phyloP scores from a whole-genome alignment of 805 yeast species.

The fission yeast (Schizosaccharomyces pombe) region DNA sequence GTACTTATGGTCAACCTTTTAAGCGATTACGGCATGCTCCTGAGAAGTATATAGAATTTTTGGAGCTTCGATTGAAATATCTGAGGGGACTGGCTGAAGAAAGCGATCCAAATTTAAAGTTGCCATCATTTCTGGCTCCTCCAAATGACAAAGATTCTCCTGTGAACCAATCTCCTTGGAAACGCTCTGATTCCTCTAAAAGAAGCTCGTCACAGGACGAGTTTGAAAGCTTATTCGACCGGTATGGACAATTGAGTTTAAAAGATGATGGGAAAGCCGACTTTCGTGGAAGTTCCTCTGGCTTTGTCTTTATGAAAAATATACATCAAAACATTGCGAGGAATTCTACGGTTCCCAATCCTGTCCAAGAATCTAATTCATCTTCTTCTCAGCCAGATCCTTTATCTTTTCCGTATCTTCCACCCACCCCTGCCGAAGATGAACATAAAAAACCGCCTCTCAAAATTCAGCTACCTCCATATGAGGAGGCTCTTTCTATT shows the following conservation, averaged over 20 bases:
- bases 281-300: not conserved
- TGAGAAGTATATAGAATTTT: not conserved
- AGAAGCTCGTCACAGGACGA: not conserved
- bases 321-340: not conserved
- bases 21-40: conserved; percentile 19
- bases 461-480: not conserved
- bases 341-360: not conserved
- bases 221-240: not conserved
- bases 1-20: conserved; percentile 59
- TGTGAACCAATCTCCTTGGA: not conserved
- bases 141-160: not conserved
- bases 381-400: not conserved
- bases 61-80: not conserved
- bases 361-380: not conserved
- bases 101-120: not conserved
- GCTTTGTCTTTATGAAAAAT: conserved; percentile 1
- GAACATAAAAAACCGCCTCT: not conserved
- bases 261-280: not conserved
- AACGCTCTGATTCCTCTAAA: not conserved
- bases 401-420: not conserved
- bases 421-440: not conserved
- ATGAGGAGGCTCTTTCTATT: not conserved
- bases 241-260: not conserved
- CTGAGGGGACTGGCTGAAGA: not conserved
- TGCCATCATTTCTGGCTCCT: not conserved